These are phyloP conservation scores for Calonectria multiphialidica DNA, from an alignment of 2,329 filamentous ascomycete genomes.

Conservation along the genomic window DNA sequence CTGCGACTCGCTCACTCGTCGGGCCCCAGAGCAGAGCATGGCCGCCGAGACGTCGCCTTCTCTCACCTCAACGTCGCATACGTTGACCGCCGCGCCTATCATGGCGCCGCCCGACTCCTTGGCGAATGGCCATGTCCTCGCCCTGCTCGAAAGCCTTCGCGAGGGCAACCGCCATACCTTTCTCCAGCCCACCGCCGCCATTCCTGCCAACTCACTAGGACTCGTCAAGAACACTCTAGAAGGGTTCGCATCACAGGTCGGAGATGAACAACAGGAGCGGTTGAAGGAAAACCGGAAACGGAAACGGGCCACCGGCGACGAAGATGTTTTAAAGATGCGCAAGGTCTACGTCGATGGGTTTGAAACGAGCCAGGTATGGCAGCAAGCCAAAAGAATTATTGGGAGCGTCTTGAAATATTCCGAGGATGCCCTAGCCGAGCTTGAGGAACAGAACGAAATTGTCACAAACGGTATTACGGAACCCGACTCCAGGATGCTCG, in stretches of 20 bases:
- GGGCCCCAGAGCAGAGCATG: slow-evolving; percentile 45
- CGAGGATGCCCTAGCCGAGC: slow-evolving; percentile 58
- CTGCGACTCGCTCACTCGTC: slow-evolving; percentile 26
- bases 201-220: slow-evolving; percentile 78
- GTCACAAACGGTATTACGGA: slow-evolving; percentile 44
- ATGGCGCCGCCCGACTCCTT: slow-evolving; percentile 55
- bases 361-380: slow-evolving; percentile 90
- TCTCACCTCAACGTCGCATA: slow-evolving; percentile 74
- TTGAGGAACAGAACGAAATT: slow-evolving; percentile 65
- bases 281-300: slow-evolving; percentile 81
- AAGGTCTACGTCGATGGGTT: slow-evolving; percentile 91
- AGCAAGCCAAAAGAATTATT: slow-evolving; percentile 89
- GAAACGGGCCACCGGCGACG: slow-evolving; percentile 71
- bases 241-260: slow-evolving; percentile 79
- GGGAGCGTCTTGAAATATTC: slow-evolving; percentile 65
- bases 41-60: slow-evolving; percentile 65
- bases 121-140: slow-evolving; percentile 54
- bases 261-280: slow-evolving; percentile 77
- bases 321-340: slow-evolving; percentile 78
- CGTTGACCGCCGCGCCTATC: slow-evolving; percentile 65
- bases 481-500: slow-evolving; percentile 40
- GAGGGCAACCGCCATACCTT: slow-evolving; percentile 77
- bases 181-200: slow-evolving; percentile 76
- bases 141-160: slow-evolving; percentile 68
- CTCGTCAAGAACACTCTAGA: slow-evolving; percentile 87